Conservation (phyloP, 257 asterid genomes). For the Asclepias syriaca region DNA sequence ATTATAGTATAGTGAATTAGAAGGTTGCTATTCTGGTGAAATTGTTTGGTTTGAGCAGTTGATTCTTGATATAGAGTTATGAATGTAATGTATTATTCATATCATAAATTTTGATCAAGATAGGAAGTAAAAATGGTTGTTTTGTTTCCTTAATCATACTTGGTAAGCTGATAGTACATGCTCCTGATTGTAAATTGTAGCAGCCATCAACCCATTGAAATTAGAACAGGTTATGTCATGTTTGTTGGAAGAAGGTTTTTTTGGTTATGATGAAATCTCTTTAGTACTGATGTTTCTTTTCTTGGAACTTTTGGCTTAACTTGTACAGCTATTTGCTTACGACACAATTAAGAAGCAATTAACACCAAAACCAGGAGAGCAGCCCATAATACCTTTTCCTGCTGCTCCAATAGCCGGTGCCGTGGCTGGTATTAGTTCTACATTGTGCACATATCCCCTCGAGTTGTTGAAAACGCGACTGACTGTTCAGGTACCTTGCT, state of each 20-base stretch:
- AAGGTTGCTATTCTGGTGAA: background rate
- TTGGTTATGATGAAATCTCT: background rate
- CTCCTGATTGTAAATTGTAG: too few relatives aligned
- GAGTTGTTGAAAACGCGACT: constrained; percentile 54
- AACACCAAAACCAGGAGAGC: constrained; percentile 42
- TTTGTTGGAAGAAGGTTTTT: background rate
- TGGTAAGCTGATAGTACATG: too few relatives aligned
- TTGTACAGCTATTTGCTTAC: constrained; percentile 43
- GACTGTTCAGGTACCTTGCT: constrained; percentile 40
- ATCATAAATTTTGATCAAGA: background rate
- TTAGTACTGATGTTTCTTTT: too few relatives aligned
- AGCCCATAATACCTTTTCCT: constrained; percentile 34
- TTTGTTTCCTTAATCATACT: background rate
- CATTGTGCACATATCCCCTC: constrained; percentile 48
- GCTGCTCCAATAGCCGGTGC: constrained; percentile 45
- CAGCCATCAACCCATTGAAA: too few relatives aligned
- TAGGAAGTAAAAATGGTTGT: background rate
- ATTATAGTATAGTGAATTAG: background rate
- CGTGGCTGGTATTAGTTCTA: constrained; percentile 45
- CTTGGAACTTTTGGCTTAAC: background rate
- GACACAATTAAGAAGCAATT: constrained; percentile 49
- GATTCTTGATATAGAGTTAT: background rate
- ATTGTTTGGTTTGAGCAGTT: background rate
- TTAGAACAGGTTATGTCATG: too few relatives aligned
- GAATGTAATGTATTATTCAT: background rate